phyloP scores from a whole-genome alignment of 768 basidiomycete species.

The Chalciporus piperatus region DNA sequence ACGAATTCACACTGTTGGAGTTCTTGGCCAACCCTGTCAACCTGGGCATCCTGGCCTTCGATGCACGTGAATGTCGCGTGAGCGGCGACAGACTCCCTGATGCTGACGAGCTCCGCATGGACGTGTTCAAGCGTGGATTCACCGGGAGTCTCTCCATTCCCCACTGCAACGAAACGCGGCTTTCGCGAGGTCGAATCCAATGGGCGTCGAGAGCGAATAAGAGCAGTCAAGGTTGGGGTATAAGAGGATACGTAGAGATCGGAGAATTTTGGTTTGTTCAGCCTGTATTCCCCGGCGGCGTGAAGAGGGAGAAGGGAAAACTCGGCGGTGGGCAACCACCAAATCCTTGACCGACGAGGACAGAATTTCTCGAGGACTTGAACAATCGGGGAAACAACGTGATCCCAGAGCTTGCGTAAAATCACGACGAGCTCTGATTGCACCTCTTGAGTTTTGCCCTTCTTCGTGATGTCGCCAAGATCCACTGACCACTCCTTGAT shows the following conservation, averaged over 20 bases:
- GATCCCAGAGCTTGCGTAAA: constrained; percentile 5
- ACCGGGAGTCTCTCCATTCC: not conserved
- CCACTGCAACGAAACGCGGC: not conserved
- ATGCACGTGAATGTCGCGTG: too few relatives aligned
- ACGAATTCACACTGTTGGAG: constrained; percentile 8
- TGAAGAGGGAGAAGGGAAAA: constrained; percentile 34
- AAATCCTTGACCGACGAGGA: constrained; percentile 4
- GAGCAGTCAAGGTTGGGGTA: constrained; percentile 16
- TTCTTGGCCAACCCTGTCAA: not conserved
- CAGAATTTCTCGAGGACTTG: not conserved
- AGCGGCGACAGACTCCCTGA: too few relatives aligned
- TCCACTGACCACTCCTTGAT: not conserved
- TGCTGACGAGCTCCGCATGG: not conserved
- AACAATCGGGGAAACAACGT: constrained; percentile 3
- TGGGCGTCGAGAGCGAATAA: constrained; percentile 5
- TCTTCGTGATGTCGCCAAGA: not conserved
- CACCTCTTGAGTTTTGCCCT: not conserved
- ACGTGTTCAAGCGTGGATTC: not conserved
- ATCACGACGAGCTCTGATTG: not conserved
- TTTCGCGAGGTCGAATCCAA: not conserved
- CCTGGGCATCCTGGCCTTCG: too few relatives aligned
- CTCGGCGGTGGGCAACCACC: constrained; percentile 12
- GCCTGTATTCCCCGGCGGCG: constrained; percentile 30
- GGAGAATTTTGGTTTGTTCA: not conserved
- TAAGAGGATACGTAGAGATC: constrained; percentile 19